Percentiles rank a stretch among this genome's conserved stretches.
Evolutionary conservation across 371 early-diverging fungal species (phyloP).

Genomic region (Saksenaea oblongispora): DNA sequence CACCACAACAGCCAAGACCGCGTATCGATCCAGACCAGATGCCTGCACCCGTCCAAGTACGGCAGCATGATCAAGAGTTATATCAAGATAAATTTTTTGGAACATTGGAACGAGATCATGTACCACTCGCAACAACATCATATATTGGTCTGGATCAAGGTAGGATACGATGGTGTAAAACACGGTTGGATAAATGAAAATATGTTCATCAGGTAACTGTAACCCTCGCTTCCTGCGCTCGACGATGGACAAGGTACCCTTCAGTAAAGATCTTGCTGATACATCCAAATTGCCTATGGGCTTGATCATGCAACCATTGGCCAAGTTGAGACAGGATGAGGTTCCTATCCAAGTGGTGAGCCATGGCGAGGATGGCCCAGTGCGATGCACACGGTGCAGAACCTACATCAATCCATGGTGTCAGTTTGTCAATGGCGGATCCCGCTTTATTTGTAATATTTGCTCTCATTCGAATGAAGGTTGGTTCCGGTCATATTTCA

Average conservation of each 20-base stretch:
- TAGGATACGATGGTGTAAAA: slow-evolving; percentile 16
- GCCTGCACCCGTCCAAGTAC: slow-evolving; percentile 90
- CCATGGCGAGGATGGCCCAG: slow-evolving; percentile 89
- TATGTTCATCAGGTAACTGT: slow-evolving; percentile 68
- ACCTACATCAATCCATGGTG: slow-evolving; percentile 95
- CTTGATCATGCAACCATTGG: slow-evolving; percentile 91
- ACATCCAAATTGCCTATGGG: slow-evolving; percentile 85
- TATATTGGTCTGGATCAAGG: slow-evolving; percentile 92
- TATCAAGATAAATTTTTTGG: slow-evolving; percentile 71
- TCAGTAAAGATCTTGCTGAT: slow-evolving; percentile 80
- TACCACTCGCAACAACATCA: slow-evolving; percentile 86
- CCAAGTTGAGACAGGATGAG: slow-evolving; percentile 76
- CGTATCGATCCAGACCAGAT: slow-evolving; percentile 95
- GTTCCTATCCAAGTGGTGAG: slow-evolving; percentile 84
- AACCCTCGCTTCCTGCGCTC: slow-evolving; percentile 92
- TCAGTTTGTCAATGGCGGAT: slow-evolving; percentile 88
- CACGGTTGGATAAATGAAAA: background rate
- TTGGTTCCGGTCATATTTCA: slow-evolving; percentile 17
- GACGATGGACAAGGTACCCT: slow-evolving; percentile 87
- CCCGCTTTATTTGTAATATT: slow-evolving; percentile 89
- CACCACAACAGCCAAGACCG: slow-evolving; percentile 56
- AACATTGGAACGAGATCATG: slow-evolving; percentile 70
- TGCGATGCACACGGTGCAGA: slow-evolving; percentile 91
- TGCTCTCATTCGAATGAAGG: slow-evolving; percentile 87
- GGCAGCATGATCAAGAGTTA: slow-evolving; percentile 77